Base-by-base conservation (phyloP, 495 filamentous ascomycete genomes). In the Penicillium diatomitis region DNA sequence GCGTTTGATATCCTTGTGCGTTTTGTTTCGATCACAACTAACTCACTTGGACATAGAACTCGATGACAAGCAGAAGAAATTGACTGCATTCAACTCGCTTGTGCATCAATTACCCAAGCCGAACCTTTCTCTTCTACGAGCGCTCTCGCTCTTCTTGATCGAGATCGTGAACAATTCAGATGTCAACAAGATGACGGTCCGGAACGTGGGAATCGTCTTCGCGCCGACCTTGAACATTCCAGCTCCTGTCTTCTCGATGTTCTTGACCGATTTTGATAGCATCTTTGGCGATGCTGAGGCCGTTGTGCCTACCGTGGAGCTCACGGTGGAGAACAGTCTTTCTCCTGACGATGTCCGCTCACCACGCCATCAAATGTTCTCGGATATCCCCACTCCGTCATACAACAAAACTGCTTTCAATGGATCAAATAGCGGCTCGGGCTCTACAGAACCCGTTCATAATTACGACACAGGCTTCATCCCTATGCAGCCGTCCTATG, bases 141-240 rank as follows among this genome's bases (percentile, higher is more conserved):
- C 90, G 50, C 75, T 98, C 20, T 87, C 87, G 35, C 76, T 82
- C 7, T 96, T 92, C 67, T 66, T 98, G 52, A 86, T 95, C 57
- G 82, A 82, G 54, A 88, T 97, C 54, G 85, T 95, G 53, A 87
- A 89, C 60, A 87, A 96, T 53, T 77, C 88, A 3, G 85, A 90
- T 53, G 74, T 85, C 56, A 98, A 98, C 71, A 97, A 96, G 72
- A 98, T 98, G 92, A 95, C 85, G 4, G 87, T 96, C 46, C 81
- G 92, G 36, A 98, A 98, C 65, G 89, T 98, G 44, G 89, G 92
- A 55, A 98, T 98, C 52, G 90, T 97, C 47, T 98, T 97, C 67
- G 92, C 94, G n/a, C 92, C 92, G 2, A 97, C 94, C 0, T 77
- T 97, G 32, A 97, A 97, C 66, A 96, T 98, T 37, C 90, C 94